phyloP scores from a whole-genome alignment of 768 basidiomycete species.

The Agrocybe praecox region DNA sequence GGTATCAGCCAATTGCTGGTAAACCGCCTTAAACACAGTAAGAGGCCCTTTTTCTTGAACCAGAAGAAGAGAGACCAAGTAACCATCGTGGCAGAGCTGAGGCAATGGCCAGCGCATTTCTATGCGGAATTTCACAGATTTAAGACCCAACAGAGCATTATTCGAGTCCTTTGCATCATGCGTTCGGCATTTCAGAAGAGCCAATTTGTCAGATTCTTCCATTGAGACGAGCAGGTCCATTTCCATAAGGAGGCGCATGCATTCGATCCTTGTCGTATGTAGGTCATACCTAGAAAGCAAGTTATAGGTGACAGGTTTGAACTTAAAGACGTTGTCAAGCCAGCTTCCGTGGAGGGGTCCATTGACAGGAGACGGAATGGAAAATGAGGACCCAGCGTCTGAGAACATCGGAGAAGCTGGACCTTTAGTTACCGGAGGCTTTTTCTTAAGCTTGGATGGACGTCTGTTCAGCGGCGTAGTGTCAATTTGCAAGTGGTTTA shows the following conservation, averaged over 20 bases:
- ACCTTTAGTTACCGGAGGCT: slow-evolving; percentile 11
- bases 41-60: slow-evolving; percentile 87
- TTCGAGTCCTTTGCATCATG: slow-evolving; percentile 64
- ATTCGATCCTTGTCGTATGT: slow-evolving; percentile 71
- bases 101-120: slow-evolving; percentile 57
- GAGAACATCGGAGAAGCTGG: slow-evolving; percentile 47
- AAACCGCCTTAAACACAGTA: slow-evolving; percentile 79
- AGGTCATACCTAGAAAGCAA: slow-evolving; percentile 62
- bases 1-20: slow-evolving; percentile 67
- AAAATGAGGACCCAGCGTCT: slow-evolving; percentile 39
- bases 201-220: slow-evolving; percentile 62
- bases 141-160: slow-evolving; percentile 56
- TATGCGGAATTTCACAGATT: slow-evolving; percentile 81
- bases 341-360: slow-evolving; percentile 66
- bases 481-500: slow-evolving; percentile 2
- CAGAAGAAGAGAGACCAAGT: slow-evolving; percentile 59
- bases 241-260: slow-evolving; percentile 69
- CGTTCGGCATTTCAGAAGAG: slow-evolving; percentile 76
- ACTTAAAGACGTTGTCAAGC: slow-evolving; percentile 88
- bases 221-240: slow-evolving; percentile 72
- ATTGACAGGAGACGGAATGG: slow-evolving; percentile 39
- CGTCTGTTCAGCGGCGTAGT: slow-evolving; percentile 4
- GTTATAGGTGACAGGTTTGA: slow-evolving; percentile 65
- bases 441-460: slow-evolving; percentile 41
- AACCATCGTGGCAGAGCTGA: slow-evolving; percentile 45